Percentiles rank a stretch among this genome's conserved stretches.
Evolutionary conservation across 306 rosid species (phyloP).

Genomic region (Luffa aegyptiaca): DNA sequence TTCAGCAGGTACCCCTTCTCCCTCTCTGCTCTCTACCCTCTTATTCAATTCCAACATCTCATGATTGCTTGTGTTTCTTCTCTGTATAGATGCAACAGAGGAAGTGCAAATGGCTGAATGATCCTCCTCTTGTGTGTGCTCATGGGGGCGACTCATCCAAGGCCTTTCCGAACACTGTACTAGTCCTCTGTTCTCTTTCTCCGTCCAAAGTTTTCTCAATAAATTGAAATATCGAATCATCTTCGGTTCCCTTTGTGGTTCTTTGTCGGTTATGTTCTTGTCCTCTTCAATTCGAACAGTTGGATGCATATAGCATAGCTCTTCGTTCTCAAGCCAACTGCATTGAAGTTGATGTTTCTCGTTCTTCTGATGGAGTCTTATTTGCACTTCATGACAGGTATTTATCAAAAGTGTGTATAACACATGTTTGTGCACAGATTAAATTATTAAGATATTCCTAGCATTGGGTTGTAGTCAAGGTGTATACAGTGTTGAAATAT

Average conservation of each 20-base stretch:
- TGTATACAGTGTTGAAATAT: not conserved
- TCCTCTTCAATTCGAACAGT: slow-evolving; percentile 22
- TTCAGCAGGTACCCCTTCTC: slow-evolving; percentile 33
- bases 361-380: slow-evolving; percentile 70
- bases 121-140: slow-evolving; percentile 82
- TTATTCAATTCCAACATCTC: not conserved
- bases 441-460: not conserved
- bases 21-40: not conserved
- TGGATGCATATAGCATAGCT: slow-evolving; percentile 62
- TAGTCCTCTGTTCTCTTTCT: not conserved
- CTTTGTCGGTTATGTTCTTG: not conserved
- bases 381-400: slow-evolving; percentile 93
- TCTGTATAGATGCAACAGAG: slow-evolving; percentile 35
- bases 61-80: not conserved
- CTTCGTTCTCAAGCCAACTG: slow-evolving; percentile 62
- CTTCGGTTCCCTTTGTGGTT: not conserved
- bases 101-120: slow-evolving; percentile 53
- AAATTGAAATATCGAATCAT: not conserved
- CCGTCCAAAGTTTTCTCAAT: not conserved
- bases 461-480: not conserved
- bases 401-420: not conserved
- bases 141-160: slow-evolving; percentile 82
- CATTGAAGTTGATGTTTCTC: slow-evolving; percentile 87
- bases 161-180: slow-evolving; percentile 74
- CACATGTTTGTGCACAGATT: not conserved